Evolutionary conservation across 2,329 filamentous ascomycete genomes (phyloP).

Genomic region (Aphanocladium album): DNA sequence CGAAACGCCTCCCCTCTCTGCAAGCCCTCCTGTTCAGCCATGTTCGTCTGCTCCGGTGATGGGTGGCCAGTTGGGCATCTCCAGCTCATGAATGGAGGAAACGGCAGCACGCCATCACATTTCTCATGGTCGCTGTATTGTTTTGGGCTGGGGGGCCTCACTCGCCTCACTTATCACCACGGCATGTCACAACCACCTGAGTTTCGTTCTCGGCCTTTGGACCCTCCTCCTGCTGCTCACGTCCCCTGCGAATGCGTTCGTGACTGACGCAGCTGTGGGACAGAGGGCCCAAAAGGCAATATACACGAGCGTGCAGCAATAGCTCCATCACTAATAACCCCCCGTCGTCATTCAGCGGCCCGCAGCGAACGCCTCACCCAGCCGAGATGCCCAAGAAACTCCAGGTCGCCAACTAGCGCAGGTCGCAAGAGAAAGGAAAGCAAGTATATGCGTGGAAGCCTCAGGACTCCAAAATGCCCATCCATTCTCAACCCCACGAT

Average conservation of each 20-base stretch:
- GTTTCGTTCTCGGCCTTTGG: not conserved
- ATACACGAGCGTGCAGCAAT: not conserved
- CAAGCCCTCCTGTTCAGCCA: not conserved
- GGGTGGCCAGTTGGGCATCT: constrained; percentile 7
- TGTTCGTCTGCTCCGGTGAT: not conserved
- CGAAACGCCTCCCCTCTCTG: constrained; percentile 5
- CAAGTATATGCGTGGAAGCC: not conserved
- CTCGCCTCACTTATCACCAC: not conserved
- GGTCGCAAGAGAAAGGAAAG: not conserved
- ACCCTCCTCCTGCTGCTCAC: not conserved
- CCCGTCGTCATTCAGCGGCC: not conserved
- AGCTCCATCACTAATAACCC: too few relatives aligned
- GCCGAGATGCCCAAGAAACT: not conserved
- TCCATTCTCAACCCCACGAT: constrained; percentile 2
- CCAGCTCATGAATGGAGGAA: not conserved
- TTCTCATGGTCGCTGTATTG: not conserved
- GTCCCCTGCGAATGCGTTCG: constrained; percentile 6
- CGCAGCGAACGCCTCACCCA: not conserved
- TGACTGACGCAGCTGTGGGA: constrained; percentile 3
- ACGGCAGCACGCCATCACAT: not conserved
- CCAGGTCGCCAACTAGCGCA: not conserved
- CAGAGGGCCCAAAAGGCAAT: not conserved
- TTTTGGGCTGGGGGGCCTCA: not conserved
- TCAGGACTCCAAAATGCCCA: not conserved
- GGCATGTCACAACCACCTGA: not conserved